phyloP scores from a whole-genome alignment of 331 rosid species.

The Quercus phellos region DNA sequence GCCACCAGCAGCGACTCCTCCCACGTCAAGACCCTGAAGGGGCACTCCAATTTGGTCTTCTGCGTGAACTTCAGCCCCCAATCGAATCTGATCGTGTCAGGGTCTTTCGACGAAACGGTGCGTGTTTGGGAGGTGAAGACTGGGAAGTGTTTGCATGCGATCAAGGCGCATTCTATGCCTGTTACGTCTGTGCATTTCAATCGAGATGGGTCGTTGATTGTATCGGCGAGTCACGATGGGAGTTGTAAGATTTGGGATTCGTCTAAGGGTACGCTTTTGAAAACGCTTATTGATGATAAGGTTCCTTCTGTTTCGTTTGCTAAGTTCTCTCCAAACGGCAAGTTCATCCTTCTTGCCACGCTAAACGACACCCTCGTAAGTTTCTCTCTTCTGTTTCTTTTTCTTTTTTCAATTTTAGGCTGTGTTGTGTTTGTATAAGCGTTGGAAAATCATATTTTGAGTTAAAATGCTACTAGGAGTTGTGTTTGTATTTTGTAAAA shows the following conservation, averaged over 20 bases:
- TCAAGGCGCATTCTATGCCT: slow-evolving; percentile 71
- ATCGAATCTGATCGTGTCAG: slow-evolving; percentile 75
- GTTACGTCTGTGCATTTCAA: slow-evolving; percentile 81
- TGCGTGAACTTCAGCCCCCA: slow-evolving; percentile 87
- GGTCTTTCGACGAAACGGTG: slow-evolving; percentile 75
- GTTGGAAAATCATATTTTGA: too few species aligned
- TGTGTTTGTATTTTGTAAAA: too few species aligned
- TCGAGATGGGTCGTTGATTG: slow-evolving; percentile 83
- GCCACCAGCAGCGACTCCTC: slow-evolving; percentile 47
- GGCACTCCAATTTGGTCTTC: slow-evolving; percentile 64
- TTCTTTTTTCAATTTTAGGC: background rate
- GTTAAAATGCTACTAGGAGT: too few species aligned
- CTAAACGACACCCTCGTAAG: slow-evolving; percentile 88
- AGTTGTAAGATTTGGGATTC: slow-evolving; percentile 91
- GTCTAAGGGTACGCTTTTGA: slow-evolving; percentile 39
- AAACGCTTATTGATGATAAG: slow-evolving; percentile 71
- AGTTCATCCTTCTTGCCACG: slow-evolving; percentile 86
- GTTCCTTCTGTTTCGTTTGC: slow-evolving; percentile 70
- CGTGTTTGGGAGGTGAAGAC: slow-evolving; percentile 97
- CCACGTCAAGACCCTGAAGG: slow-evolving; percentile 78
- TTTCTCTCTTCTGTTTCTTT: background rate
- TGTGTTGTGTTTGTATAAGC: too few species aligned
- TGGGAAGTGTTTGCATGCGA: slow-evolving; percentile 56
- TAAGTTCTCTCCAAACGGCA: slow-evolving; percentile 92
- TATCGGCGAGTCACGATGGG: slow-evolving; percentile 88